A percentile compares a stretch with the other conserved stretches of the same genome.
These are phyloP conservation scores for Cinnamomum chago DNA, from an alignment of 164 flowering plant genomes.

Conservation along the genomic window DNA sequence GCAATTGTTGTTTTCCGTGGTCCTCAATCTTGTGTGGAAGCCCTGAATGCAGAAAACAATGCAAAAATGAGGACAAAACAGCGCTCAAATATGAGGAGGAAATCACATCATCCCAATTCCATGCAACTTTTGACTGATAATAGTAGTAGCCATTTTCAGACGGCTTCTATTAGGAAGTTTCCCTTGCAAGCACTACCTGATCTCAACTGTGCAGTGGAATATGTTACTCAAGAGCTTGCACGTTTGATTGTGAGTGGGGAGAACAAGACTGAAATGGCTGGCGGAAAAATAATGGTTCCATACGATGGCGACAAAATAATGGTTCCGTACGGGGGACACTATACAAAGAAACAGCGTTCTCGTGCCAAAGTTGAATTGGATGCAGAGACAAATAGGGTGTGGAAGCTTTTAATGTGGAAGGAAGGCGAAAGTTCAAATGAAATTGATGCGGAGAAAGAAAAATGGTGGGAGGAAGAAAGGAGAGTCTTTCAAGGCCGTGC, in stretches of 20 bases:
- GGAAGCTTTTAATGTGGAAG: slow-evolving; percentile 67
- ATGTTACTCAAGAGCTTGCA: slow-evolving; percentile 31
- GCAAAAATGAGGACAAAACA: slow-evolving; percentile 34
- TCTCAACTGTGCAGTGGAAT: slow-evolving; percentile 31
- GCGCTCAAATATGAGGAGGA: slow-evolving; percentile 29
- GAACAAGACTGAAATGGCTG: slow-evolving; percentile 3
- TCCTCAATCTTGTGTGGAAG: slow-evolving; percentile 29
- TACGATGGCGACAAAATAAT: slow-evolving; percentile 42
- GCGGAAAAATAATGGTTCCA: slow-evolving; percentile 41
- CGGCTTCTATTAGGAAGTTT: slow-evolving; percentile 30
- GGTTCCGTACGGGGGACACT: slow-evolving; percentile 44
- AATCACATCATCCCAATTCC: slow-evolving; percentile 8
- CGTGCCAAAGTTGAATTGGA: slow-evolving; percentile 74
- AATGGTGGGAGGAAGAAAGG: slow-evolving; percentile 48
- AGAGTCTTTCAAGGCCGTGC: slow-evolving; percentile 34
- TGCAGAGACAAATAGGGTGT: slow-evolving; percentile 53
- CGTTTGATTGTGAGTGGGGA: slow-evolving; percentile 38
- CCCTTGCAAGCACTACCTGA: slow-evolving; percentile 17
- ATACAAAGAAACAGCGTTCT: slow-evolving; percentile 39
- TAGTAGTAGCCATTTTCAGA: not conserved
- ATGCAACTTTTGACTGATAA: not conserved
- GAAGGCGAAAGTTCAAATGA: slow-evolving; percentile 30
- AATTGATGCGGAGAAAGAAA: slow-evolving; percentile 38
- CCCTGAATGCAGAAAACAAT: slow-evolving; percentile 23
- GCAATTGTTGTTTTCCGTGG: slow-evolving; percentile 12